Evolutionary conservation across 129 eudicot species (phyloP).

Genomic region (Flaveria robusta): DNA sequence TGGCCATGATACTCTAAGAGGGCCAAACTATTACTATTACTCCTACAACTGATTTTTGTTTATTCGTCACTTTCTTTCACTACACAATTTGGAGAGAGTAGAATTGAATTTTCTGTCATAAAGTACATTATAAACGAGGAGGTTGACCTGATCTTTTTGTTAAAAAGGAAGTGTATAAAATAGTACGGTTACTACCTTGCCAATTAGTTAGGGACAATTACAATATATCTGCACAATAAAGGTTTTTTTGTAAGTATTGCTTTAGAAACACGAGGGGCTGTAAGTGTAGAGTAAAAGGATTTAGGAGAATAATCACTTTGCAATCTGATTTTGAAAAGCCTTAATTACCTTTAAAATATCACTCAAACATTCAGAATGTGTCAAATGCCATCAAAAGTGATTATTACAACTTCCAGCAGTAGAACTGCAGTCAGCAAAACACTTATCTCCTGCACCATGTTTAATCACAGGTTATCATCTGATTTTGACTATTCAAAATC

Average conservation of each 20-base stretch:
- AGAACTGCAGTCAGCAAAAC: background rate
- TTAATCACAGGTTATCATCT: background rate
- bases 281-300: background rate
- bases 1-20: constrained; percentile 15
- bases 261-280: background rate
- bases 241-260: background rate
- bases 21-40: background rate
- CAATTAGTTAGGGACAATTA: background rate
- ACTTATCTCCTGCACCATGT: background rate
- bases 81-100: constrained; percentile 1
- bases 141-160: background rate
- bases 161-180: background rate
- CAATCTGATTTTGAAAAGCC: no score
- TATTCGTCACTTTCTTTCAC: background rate
- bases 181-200: no score
- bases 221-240: no score
- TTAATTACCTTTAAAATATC: no score
- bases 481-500: background rate
- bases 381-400: background rate
- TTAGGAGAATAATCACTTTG: background rate
- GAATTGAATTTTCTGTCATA: background rate
- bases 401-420: background rate
- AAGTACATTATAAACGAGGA: background rate
- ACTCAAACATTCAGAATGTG: no score
- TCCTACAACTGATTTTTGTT: background rate